Base-by-base conservation (phyloP, 345 rosid species). In the Camelina neglecta region DNA sequence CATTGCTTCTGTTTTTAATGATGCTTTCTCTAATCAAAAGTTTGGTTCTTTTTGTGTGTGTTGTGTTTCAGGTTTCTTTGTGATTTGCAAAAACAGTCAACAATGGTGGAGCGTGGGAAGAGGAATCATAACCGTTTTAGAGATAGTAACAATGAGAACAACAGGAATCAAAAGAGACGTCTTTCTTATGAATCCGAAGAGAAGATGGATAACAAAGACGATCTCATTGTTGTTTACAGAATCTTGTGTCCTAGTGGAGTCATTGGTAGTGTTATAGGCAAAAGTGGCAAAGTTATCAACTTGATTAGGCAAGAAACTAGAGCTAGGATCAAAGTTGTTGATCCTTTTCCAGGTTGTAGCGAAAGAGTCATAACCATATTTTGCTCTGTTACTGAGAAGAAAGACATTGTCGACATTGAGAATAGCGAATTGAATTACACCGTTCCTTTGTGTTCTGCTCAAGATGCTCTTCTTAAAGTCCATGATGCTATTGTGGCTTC, bases 181-280 rank as follows among this genome's bases (percentile, higher is more conserved):
- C 12, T 72, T 31, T 78, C 65, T 76, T 16, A 82, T 18, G 96
- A 89, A 4, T 77, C 65, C 55, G 89, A 90, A 45, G 91, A 84
- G 1, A 85, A 77, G 75, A 29, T 53, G 44, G 69, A 26, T 26
- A 74, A 44, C 58, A 69, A 72, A 51, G 90, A 90, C 68, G 93
- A 89, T 50, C 41, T 65, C 11, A 60, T 90, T 66, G 84, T 93
- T 63, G 85, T 82, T 41, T 93, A 93, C 77, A 88, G 98, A 79
- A 90, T 93, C 70, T 85, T 95, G 42, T 95, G 99, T 66, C 99
- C 99, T 0, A 90, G 79, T 73, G 87, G 77, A 5, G 97, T 92
- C 59, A 95, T 95, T 20, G 99, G 99, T 36, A 95, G 97, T 81
- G 99, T 95, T 38, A 95, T 95, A 50, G 99, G 99, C 29, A 95